Evolutionary conservation across 805 yeast genomes (phyloP).

Genomic region (Ogataea ganodermae): DNA sequence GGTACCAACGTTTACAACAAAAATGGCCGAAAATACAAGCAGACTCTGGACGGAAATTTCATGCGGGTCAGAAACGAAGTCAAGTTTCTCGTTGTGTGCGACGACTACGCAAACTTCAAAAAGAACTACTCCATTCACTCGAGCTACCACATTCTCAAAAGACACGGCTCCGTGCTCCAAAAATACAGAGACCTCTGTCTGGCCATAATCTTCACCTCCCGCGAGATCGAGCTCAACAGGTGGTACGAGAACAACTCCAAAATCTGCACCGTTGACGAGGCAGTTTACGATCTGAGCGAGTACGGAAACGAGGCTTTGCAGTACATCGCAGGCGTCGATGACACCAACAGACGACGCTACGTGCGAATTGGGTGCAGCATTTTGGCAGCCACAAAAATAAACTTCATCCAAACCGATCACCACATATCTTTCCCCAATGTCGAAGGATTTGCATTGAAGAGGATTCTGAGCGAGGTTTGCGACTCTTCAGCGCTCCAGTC

Average conservation of each 20-base stretch:
- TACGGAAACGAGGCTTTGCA: slow-evolving; percentile 37
- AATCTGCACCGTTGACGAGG: slow-evolving; percentile 39
- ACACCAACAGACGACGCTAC: slow-evolving; percentile 33
- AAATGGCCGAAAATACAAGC: slow-evolving; percentile 51
- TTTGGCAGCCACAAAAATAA: slow-evolving; percentile 48
- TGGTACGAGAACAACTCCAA: slow-evolving; percentile 53
- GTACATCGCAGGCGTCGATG: slow-evolving; percentile 32
- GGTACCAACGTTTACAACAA: slow-evolving; percentile 34
- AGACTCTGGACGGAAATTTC: slow-evolving; percentile 46
- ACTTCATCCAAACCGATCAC: slow-evolving; percentile 58
- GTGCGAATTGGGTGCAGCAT: slow-evolving; percentile 45
- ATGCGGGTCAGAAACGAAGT: slow-evolving; percentile 51
- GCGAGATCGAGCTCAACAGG: slow-evolving; percentile 46
- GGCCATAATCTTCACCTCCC: slow-evolving; percentile 50
- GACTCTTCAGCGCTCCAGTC: slow-evolving; percentile 39
- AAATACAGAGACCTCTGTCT: slow-evolving; percentile 45
- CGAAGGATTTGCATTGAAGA: slow-evolving; percentile 46
- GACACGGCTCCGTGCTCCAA: slow-evolving; percentile 40
- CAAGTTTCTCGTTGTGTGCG: slow-evolving; percentile 47
- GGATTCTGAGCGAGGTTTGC: slow-evolving; percentile 40
- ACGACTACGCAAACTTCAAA: slow-evolving; percentile 25
- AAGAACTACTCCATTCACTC: slow-evolving; percentile 42
- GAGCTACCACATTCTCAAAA: slow-evolving; percentile 44
- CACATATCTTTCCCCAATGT: slow-evolving; percentile 48
- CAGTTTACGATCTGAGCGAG: slow-evolving; percentile 36